A percentile compares a stretch with the other conserved stretches of the same genome.
Conservation (phyloP, 2,329 filamentous ascomycete species). For the Cylindrodendrum hubeiense region DNA sequence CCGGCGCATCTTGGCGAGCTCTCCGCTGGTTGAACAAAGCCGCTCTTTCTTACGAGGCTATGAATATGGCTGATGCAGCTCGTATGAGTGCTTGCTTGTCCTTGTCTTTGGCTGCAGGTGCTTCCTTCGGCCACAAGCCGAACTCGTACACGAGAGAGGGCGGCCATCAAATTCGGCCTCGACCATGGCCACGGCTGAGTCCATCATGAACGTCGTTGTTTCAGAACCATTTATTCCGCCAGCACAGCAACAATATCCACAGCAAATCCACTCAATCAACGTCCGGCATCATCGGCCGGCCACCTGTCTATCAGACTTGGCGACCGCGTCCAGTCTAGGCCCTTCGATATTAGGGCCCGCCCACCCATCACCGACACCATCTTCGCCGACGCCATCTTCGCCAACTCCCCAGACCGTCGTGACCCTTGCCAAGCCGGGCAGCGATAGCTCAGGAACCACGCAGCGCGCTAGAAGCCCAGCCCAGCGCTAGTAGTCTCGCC, state of each 20-base stretch:
- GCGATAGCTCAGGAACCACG: not conserved
- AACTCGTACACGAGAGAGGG: not conserved
- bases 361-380: not conserved
- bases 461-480: not conserved
- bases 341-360: not conserved
- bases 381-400: not conserved
- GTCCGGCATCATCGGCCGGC: not conserved
- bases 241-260: not conserved
- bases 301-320: not conserved
- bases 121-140: not conserved
- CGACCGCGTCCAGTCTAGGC: not conserved
- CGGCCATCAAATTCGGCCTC: not conserved
- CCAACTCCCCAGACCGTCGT: not conserved
- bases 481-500: not conserved
- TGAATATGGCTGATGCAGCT: not conserved
- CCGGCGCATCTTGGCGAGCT: not conserved
- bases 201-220: not conserved
- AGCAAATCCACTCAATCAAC: not conserved
- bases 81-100: not conserved
- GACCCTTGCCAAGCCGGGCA: not conserved
- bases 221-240: too few relatives aligned
- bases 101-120: not conserved
- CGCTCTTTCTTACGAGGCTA: too few relatives aligned
- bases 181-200: not conserved
- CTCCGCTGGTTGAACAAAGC: too few relatives aligned